These are phyloP conservation scores for Iris macrosiphon DNA, from an alignment of 106 monocot species.

Conservation along the genomic window DNA sequence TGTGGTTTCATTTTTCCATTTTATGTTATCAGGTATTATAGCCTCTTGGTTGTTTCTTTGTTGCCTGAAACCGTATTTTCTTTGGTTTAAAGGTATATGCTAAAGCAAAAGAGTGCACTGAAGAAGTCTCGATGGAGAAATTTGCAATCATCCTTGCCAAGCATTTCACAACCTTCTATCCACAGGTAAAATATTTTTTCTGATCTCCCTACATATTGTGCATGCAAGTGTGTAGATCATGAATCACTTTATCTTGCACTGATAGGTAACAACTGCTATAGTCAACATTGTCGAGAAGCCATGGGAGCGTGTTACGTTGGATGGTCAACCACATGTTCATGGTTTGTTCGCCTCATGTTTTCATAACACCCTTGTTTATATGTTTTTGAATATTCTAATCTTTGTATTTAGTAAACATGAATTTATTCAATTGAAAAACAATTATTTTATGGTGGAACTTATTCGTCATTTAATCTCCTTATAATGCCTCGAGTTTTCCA, in stretches of 20 bases:
- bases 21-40: too few relatives aligned
- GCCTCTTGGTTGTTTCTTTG: neutral
- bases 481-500: too few relatives aligned
- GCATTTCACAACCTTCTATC: slow-evolving; percentile 75
- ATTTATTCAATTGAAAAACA: too few relatives aligned
- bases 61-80: slow-evolving; percentile 1
- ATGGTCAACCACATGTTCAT: slow-evolving; percentile 61
- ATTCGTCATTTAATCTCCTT: too few relatives aligned
- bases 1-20: neutral
- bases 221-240: too few relatives aligned
- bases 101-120: slow-evolving; percentile 83
- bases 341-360: slow-evolving; percentile 28
- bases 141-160: slow-evolving; percentile 70
- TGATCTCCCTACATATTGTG: neutral
- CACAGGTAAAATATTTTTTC: slow-evolving; percentile 39
- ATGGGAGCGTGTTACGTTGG: slow-evolving; percentile 72
- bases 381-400: neutral
- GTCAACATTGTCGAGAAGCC: slow-evolving; percentile 76
- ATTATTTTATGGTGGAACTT: too few relatives aligned
- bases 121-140: slow-evolving; percentile 52
- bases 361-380: neutral
- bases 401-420: too few relatives aligned
- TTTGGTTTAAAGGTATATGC: slow-evolving; percentile 61
- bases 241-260: slow-evolving; percentile 3
- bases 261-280: slow-evolving; percentile 56